These are phyloP conservation scores for Cucurbita maxima DNA, from an alignment of 306 rosid species.

Conservation along the genomic window DNA sequence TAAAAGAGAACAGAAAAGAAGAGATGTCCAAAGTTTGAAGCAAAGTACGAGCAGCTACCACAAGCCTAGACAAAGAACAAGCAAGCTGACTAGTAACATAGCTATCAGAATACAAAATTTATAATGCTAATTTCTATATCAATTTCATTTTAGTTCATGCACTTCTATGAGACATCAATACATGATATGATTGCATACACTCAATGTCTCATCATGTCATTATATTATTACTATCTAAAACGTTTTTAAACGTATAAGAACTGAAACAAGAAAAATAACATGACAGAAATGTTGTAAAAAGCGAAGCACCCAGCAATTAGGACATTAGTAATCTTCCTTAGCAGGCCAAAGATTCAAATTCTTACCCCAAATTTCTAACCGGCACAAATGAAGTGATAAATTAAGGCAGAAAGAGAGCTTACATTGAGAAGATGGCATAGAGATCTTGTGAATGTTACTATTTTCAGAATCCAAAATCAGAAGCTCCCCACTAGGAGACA, in stretches of 20 bases:
- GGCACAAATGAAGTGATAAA: not conserved
- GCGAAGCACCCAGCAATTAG: not conserved
- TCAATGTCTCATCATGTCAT: not conserved
- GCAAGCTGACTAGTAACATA: not conserved
- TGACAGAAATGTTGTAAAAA: not conserved
- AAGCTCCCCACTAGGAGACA: constrained; percentile 64
- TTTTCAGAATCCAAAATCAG: constrained; percentile 82
- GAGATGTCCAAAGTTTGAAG: constrained; percentile 2
- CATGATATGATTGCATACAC: not conserved
- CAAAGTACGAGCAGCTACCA: not conserved
- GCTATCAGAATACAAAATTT: not conserved
- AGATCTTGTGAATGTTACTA: constrained; percentile 68
- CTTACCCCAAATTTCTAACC: not conserved
- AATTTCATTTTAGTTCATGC: not conserved
- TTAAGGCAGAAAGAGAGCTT: constrained; percentile 14
- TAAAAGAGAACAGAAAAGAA: not conserved
- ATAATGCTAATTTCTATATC: not conserved
- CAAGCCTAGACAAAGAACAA: not conserved
- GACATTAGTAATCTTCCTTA: not conserved
- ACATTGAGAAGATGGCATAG: constrained; percentile 58
- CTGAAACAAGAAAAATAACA: not conserved
- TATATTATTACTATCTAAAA: not conserved
- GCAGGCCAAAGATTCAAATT: not conserved
- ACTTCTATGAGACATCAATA: not conserved
- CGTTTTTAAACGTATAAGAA: not conserved